phyloP scores from a whole-genome alignment of 306 rosid species.

The Carpinus viminea region DNA sequence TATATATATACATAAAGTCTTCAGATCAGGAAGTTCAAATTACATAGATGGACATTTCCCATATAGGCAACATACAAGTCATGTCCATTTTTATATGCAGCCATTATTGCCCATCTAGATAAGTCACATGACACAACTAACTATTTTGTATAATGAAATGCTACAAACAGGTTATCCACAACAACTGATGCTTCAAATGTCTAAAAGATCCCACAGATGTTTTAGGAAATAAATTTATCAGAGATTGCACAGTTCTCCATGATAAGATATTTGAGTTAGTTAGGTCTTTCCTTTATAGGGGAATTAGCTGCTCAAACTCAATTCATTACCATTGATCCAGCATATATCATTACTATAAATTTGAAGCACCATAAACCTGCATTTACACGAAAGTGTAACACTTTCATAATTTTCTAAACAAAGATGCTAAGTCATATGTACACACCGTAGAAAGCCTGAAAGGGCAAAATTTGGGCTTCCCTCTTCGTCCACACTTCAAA shows the following conservation, averaged over 20 bases:
- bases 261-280: constrained; percentile 8
- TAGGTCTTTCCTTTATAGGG: not conserved
- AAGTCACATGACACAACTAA: not conserved
- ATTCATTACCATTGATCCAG: not conserved
- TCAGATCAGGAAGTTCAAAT: not conserved
- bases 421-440: not conserved
- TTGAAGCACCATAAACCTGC: not conserved
- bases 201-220: not conserved
- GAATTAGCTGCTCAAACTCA: not conserved
- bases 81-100: not conserved
- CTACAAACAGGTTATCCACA: not conserved
- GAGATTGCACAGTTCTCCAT: not conserved
- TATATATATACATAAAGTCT: not conserved
- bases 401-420: not conserved
- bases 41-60: not conserved
- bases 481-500: constrained; percentile 70
- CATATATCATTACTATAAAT: constrained; percentile 12
- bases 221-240: constrained; percentile 4
- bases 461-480: constrained; percentile 81
- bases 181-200: constrained; percentile 9
- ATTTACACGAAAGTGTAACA: not conserved
- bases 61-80: not conserved
- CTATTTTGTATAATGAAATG: not conserved
- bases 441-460: constrained; percentile 80
- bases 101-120: not conserved